Conservation (phyloP, 345 rosid species). For the Gossypium thurberi region DNA sequence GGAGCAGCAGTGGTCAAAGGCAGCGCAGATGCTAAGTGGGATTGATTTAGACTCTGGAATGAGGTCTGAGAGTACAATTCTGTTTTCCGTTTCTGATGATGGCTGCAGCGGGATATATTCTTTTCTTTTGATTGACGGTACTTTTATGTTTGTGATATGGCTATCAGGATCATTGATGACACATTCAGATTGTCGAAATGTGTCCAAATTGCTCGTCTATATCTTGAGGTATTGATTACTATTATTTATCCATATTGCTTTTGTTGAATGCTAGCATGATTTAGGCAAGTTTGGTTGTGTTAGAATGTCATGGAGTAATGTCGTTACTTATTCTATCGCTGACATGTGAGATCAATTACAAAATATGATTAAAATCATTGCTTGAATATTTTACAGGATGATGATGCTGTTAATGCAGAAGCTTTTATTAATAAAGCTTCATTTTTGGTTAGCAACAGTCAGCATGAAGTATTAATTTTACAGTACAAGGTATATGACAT, state of each 20-base stretch:
- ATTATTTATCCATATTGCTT: background rate
- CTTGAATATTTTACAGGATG: conserved; percentile 54
- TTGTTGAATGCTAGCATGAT: background rate
- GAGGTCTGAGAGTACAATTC: conserved; percentile 50
- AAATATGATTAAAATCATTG: background rate
- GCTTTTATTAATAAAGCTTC: conserved; percentile 95
- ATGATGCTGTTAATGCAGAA: conserved; percentile 96
- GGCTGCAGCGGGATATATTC: conserved; percentile 19
- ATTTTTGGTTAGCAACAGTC: conserved; percentile 91
- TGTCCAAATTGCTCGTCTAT: conserved; percentile 92
- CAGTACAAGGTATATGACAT: conserved; percentile 70
- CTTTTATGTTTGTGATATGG: conserved; percentile 14
- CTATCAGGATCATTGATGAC: conserved; percentile 71
- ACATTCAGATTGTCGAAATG: conserved; percentile 82
- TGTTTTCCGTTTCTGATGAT: background rate
- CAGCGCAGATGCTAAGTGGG: conserved; percentile 98
- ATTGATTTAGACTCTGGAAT: conserved; percentile 94
- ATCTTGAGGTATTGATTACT: conserved; percentile 65
- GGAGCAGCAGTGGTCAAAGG: conserved; percentile 91
- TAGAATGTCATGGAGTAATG: background rate
- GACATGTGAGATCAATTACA: background rate
- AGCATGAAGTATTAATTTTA: conserved; percentile 79
- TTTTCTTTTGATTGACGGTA: background rate
- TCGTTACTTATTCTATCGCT: background rate
- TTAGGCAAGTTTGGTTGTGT: background rate